Base-by-base conservation (phyloP, 495 filamentous ascomycete species). In the Wilcoxina mikolae region DNA sequence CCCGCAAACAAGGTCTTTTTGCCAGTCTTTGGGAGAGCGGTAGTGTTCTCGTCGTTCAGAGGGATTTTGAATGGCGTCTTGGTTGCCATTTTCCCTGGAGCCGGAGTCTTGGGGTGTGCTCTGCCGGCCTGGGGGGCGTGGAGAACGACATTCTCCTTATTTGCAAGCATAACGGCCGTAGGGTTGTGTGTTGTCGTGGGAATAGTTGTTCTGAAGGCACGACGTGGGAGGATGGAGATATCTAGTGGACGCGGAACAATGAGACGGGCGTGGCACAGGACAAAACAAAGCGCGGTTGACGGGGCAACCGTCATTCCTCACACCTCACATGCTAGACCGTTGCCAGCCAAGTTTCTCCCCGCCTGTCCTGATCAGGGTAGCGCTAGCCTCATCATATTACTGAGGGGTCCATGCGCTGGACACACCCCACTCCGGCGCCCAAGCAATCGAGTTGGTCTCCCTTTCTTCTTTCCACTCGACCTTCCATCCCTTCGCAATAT, bases 81-180 rank as follows among this genome's bases (percentile, higher is more conserved):
- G 9, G 81, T 81, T 57, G 75, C 80, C 68, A 79, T 78, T 53
- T 77, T 75, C 51, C 80, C 81, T 0, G 87, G 90, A 1, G 56
- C 59, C 22, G 18, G 88, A 88, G 71, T 93, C 94, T 23, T 84
- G 76, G 57, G 78, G 75, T 38, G 74, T n/a, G 84, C 82, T 9
- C 38, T 52, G 23, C 73, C 79, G 48, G 81, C 78, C 64, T 91
- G 87, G 57, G 83, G 84, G 59, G 72, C 71, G 64, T 86, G 81
- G 24, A 73, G 81, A 20, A 75, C 77, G 60, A 87, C 71, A 68
- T 98, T 98, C 69, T 98, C 91, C 69, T 96, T 89, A 70, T 94
- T 84, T 58, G 82, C 76, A 23, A 88, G 84, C 67, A 95, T 68
- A 15, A 27, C 59, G 46, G 39, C 9, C 17, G 7, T 10, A 4